Evolutionary conservation across 495 filamentous ascomycete genomes (phyloP).

Genomic region (Penicillium tannophilum): DNA sequence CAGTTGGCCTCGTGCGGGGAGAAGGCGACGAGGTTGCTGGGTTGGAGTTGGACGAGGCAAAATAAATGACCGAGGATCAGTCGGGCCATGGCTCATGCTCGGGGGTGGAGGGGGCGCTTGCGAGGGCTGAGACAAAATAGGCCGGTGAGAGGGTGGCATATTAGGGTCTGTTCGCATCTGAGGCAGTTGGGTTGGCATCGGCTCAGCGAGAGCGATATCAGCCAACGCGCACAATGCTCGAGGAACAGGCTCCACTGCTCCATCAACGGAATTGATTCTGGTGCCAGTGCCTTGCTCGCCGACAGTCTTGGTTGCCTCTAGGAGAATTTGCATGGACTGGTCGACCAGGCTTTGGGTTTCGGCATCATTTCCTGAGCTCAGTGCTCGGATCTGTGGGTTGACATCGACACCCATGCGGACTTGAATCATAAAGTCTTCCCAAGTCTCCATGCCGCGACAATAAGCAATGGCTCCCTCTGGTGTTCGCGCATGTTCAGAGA

Average conservation of each 20-base stretch:
- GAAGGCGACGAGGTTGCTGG: conserved; percentile 41
- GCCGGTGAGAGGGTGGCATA: conserved; percentile 28
- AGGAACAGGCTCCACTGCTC: conserved; percentile 11
- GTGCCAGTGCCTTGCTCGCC: conserved; percentile 1
- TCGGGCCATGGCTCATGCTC: conserved; percentile 32
- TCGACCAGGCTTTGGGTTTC: conserved; percentile 10
- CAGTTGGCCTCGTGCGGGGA: conserved; percentile 38
- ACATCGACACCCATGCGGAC: conserved; percentile 42
- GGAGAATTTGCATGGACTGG: conserved; percentile 13
- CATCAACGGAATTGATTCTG: conserved; percentile 10
- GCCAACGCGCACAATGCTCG: conserved; percentile 37
- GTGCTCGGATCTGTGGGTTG: conserved; percentile 44
- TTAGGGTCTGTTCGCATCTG: conserved; percentile 27
- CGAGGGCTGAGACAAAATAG: conserved; percentile 34
- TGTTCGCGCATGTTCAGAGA: conserved; percentile 37
- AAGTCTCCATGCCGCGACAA: conserved; percentile 34
- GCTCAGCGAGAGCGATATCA: conserved; percentile 35
- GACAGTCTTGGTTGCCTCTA: conserved; percentile 18
- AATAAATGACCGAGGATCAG: conserved; percentile 43
- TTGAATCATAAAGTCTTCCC: conserved; percentile 48
- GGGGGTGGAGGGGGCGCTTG: conserved; percentile 10
- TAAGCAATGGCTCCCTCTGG: conserved; percentile 37
- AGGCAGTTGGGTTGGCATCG: conserved; percentile 25
- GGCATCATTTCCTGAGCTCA: conserved; percentile 25
- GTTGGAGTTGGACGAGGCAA: conserved; percentile 43